These are phyloP conservation scores for Eucalyptus fibrosa DNA, from an alignment of 345 rosid species.

Conservation along the genomic window DNA sequence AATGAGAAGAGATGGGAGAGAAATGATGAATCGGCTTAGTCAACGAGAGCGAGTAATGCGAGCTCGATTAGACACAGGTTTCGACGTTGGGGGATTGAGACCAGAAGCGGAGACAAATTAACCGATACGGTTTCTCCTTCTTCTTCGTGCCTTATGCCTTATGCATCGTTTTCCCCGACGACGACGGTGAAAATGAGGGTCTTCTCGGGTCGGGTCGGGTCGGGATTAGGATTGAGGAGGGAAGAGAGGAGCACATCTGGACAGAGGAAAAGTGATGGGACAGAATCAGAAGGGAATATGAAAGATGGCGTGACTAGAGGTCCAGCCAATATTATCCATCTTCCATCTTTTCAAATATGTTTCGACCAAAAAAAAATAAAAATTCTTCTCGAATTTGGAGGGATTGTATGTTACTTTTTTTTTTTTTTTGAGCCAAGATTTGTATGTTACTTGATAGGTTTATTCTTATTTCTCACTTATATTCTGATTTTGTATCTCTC, in stretches of 20 bases:
- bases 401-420: no score
- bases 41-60: not conserved
- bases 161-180: not conserved
- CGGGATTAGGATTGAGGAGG: not conserved
- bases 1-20: not conserved
- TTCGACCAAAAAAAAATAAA: not conserved
- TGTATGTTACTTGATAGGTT: not conserved
- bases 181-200: not conserved
- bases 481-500: not conserved
- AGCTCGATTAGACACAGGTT: not conserved
- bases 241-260: not conserved
- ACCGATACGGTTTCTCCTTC: not conserved
- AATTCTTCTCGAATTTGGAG: not conserved
- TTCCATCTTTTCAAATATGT: not conserved
- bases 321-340: not conserved
- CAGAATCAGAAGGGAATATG: not conserved
- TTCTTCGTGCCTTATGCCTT: not conserved
- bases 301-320: not conserved
- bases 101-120: not conserved
- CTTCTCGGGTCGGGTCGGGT: not conserved
- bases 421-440: no score
- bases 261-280: not conserved
- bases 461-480: not conserved
- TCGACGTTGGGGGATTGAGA: not conserved
- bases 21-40: not conserved